Evolutionary conservation across 169 alveolate genomes (phyloP), one percentile per base, ranked within the genome.

Genomic region (Plasmodium blacklocki): DNA sequence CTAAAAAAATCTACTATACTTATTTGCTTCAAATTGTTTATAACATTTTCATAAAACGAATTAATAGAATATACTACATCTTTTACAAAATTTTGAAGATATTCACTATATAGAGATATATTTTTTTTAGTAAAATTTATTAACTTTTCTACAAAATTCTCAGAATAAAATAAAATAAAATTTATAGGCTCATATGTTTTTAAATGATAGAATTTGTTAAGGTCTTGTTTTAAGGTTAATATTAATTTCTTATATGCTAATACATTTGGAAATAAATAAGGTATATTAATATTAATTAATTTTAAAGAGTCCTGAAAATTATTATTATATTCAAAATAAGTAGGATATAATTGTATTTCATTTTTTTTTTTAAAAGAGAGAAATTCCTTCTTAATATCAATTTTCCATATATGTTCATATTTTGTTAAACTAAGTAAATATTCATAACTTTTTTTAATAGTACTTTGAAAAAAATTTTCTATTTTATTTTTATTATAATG

Each of bases 321-420:
- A 15, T 83, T 68, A 59, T 83, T 83, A 45, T 68, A 83, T 83
- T 83, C 91, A 67, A 83, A 83, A 62, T 68, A 83, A 54, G 21
- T 83, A 9, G 91, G 91, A 49, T 68, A 83, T 19, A 83, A 49
- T 26, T 47, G 14, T 21, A 83, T 62, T 68, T 83, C 83, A 68
- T 83, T 83, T 67, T 68, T 70, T 43, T 52, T 14, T 50, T 83
- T 83, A 83, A 83, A 83, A 6, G 45, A 49, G 2, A 54, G 15
- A 49, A 83, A 83, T 18, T 83, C 91, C 11, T 67, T 68, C 50
- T 83, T 50, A 14, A 83, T 83, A 43, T 83, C 91, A 47, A 15
- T 83, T 60, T 67, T 83, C 74, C 80, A 83, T 14, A 29, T 56
- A 45, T 68, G 47, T 58, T 83, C 91, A 68, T 83, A 83, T 47